Base-by-base conservation (phyloP, 352 stramenopile genomes). In the Phytopythium delawarense region DNA sequence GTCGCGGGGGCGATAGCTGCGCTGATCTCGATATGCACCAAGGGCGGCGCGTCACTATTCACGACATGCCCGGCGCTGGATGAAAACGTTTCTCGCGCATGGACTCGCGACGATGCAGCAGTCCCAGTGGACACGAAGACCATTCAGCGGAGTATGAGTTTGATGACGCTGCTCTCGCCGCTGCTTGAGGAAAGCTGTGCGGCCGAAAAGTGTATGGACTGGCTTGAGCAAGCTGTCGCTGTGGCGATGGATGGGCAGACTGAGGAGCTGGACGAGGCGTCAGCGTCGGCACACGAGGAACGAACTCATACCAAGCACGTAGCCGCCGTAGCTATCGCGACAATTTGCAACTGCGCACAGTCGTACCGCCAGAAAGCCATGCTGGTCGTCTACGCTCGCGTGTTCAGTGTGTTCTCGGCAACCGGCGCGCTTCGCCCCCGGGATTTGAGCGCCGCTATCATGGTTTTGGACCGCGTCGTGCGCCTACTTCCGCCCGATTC, bases 391-490 rank as follows among this genome's bases (percentile, higher is more conserved):
- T 91, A 89, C 34, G 63, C 65, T 3, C 70, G 66, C 8, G 57
- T 91, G 16, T 88, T 93, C 57, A 49, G 57, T 32, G 61, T 44
- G 20, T 79, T 82, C 57, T 64, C 57, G 54, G 51, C 48, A 0
- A 28, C 16, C 2, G 9, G 42, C 20, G 20, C 56, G 32, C 46
- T 9, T 21, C 30, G 59, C 35, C 32, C 20, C 18, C 54, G 13
- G 7, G 18, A 32, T 32, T 35, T 88, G 5, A 42, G 74, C 44
- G 82, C 72, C 28, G 74, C 82, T 13, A 68, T 88, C 16, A 76
- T 85, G 64, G 78, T 90, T 21, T 63, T 94, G n/a, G 66, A 89
- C 58, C 51, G 67, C 35, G 67, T 92, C 9, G 73, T 88, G 5
- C 60, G 57, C 21, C 57, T 59, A 12, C 56, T 88, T 53, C 67